Base-by-base conservation (phyloP, 192 early-diverging fungal genomes). In the Chytriomyces hyalinus region DNA sequence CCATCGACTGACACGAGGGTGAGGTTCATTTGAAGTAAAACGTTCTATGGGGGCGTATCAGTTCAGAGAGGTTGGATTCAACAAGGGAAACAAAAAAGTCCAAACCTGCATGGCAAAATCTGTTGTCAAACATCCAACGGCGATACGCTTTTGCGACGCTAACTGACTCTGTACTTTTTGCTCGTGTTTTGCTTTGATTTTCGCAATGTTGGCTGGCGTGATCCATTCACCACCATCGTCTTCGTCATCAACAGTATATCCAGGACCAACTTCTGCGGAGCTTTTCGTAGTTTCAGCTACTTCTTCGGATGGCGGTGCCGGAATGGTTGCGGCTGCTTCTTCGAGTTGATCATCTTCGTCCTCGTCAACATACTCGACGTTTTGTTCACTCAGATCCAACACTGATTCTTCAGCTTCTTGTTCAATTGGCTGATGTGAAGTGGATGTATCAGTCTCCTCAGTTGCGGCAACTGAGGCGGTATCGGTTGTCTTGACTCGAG, bases 41-140 rank as follows among this genome's bases (percentile, higher is more conserved):
- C 94, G 82, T 99, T 99, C 86, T 90, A 50, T 44, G 17, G 48
- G 17, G 22, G 6, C 6, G 10, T 5, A 47, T 61, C 11, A 47
- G 8, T n/a, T 8, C 8, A 5, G 15, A 7, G n/a, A 36, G 9
- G 10, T 48, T 6, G 49, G 24, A 36, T 36, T 4, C 36, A 36
- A 2, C 36, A 36, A 4, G 36, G 36, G 4, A 36, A 36, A 2
- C 1, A 8, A 67, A 20, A 6, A 17, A 36, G 1, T 36, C 36
- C 36, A 36, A 20, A 88, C 89, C 82, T 98, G 95, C 93, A 97
- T 95, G 36, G 96, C 95, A 78, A 95, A 98, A 86, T 98, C 96
- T 10, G 87, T 81, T 0, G 96, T 95, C 50, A 94, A 92, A 80
- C 96, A 97, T 17, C 93, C 96, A 5, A 96, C 95, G n/a, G 86